A percentile compares a stretch with the other conserved stretches of the same genome.
Conservation (phyloP, 148 eudicot genomes). For the Amaranthus cruentus region DNA sequence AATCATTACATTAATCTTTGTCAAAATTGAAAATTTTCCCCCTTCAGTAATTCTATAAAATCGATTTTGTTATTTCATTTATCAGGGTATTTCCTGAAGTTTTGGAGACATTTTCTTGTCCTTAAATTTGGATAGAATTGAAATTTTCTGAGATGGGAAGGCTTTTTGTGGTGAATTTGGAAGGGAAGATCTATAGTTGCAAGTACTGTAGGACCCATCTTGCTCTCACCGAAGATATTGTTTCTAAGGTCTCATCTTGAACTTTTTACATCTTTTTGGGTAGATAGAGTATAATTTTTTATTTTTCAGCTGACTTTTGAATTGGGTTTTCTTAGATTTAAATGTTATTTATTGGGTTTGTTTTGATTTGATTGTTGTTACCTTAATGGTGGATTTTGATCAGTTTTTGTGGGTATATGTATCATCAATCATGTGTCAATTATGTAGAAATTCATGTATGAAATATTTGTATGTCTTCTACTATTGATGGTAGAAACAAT, state of each 20-base stretch:
- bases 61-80: neutral
- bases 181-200: constrained; percentile 78
- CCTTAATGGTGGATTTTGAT: neutral
- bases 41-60: neutral
- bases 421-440: neutral
- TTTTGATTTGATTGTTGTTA: neutral
- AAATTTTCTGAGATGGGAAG: constrained; percentile 51
- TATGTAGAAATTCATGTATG: no score
- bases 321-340: constrained; percentile 12
- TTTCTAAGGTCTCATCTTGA: constrained; percentile 54
- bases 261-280: neutral
- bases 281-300: neutral
- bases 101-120: constrained; percentile 1
- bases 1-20: constrained; percentile 19
- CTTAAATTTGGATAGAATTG: constrained; percentile 12
- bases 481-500: neutral
- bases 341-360: constrained; percentile 7
- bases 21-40: neutral
- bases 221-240: constrained; percentile 51
- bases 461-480: constrained; percentile 1
- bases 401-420: neutral
- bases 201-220: constrained; percentile 78
- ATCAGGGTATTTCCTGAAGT: neutral
- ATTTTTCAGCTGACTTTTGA: constrained; percentile 15
- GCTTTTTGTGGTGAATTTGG: constrained; percentile 57